Evolutionary conservation across 495 filamentous ascomycete genomes (phyloP), one percentile per base, ranked within the genome.

Genomic region (Xylaria sp.): DNA sequence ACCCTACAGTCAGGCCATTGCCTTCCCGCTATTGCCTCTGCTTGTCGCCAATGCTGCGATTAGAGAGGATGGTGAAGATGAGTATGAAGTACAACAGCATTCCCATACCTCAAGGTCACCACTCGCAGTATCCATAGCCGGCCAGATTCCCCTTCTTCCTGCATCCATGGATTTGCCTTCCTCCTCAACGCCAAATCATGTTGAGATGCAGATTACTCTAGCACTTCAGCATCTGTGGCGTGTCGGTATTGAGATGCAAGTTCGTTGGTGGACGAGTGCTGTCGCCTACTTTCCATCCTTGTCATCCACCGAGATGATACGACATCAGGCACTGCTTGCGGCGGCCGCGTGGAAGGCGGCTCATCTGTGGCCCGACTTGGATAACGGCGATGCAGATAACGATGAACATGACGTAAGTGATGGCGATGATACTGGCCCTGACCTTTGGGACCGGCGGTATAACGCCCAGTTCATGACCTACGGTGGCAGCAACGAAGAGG

Each of bases 1-100:
- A 0, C 96, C 97, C 0, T 99, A 99, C 79, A 97, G 93, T 15
- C 96, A 99, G 82, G 93, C 96, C 0, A 89, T 96, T 58, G 84
- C 88, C 21, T 79, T 89, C 24, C 89, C 89, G 40, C 69, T 88
- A 11, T 72, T 69, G 64, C 68, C 40, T 69, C 68, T 55, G 4
- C 31, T 37, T 71, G 40, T 52, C 24, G 63, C 48, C 61, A 46
- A 61, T 46, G 17, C 19, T 31, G 48, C 44, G 67, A 57, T 21
- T 17, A 24, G 26, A 41, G 53, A 66, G 4, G 58, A 63, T 29
- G 35, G 2, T 33, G 59, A 70, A 53, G 21, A 55, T 53, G 44
- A 63, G 15, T 21, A 61, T 57, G 53, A 40, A 26, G 24, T n/a
- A 61, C 29, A 29, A 48, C 35, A 24, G 14, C 7, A 7, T 31